phyloP scores from a whole-genome alignment of 2,329 filamentous ascomycete species.

The Colletotrichum tofieldiae region DNA sequence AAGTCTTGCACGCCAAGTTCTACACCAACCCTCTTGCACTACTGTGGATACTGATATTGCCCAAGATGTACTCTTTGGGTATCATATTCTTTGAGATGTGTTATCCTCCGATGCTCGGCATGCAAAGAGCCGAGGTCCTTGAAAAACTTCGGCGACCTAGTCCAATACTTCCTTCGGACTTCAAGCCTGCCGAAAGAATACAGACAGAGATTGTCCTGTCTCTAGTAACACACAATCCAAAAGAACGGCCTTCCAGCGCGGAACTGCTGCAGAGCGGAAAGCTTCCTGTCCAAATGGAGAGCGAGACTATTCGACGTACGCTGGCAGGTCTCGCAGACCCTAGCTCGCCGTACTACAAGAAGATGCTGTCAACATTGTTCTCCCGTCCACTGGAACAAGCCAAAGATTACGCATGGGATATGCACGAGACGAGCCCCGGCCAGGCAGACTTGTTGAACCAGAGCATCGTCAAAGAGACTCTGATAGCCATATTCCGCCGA shows the following conservation, averaged over 20 bases:
- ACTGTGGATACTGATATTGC: conserved; percentile 37
- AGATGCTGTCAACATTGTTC: conserved; percentile 90
- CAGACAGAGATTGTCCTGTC: conserved; percentile 86
- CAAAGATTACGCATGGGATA: conserved; percentile 86
- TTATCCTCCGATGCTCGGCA: conserved; percentile 74
- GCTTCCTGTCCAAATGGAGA: conserved; percentile 92
- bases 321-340: conserved; percentile 86
- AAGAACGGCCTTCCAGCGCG: conserved; percentile 84
- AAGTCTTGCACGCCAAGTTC: conserved; percentile 53
- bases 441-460: conserved; percentile 78
- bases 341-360: conserved; percentile 88
- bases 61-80: conserved; percentile 92
- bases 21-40: conserved; percentile 2
- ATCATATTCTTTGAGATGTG: conserved; percentile 99
- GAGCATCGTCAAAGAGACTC: conserved; percentile 79
- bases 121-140: conserved; percentile 77
- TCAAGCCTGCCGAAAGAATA: conserved; percentile 78
- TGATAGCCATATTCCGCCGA: conserved; percentile 85
- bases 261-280: conserved; percentile 90
- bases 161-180: conserved; percentile 80
- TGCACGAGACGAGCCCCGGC: conserved; percentile 70
- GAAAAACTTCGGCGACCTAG: conserved; percentile 77
- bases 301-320: conserved; percentile 88
- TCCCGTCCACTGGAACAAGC: conserved; percentile 81
- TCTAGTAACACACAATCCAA: conserved; percentile 86